Evolutionary conservation across 148 eudicot species (phyloP).

Genomic region (Amaranthus cruentus): DNA sequence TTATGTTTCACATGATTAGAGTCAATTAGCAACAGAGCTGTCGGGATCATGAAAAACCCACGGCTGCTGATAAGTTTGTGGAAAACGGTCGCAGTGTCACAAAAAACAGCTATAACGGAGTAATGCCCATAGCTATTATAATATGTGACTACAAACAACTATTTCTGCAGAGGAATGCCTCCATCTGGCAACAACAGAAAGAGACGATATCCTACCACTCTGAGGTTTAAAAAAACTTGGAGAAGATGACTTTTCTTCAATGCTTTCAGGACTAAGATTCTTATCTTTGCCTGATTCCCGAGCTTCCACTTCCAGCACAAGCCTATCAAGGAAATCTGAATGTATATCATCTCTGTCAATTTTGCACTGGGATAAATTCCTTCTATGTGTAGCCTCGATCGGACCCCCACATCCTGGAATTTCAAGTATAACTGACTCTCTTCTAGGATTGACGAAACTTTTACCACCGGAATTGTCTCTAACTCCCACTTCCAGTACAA

Average conservation of each 20-base stretch:
- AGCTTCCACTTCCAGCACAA: slow-evolving; percentile 31
- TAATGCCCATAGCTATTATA: no score
- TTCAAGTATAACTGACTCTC: no score
- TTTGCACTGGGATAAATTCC: slow-evolving; percentile 38
- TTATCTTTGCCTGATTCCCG: slow-evolving; percentile 40
- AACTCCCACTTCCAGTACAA: slow-evolving; percentile 28
- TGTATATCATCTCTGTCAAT: slow-evolving; percentile 35
- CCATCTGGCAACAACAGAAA: not conserved
- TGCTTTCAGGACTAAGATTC: slow-evolving; percentile 31
- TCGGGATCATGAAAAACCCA: not conserved
- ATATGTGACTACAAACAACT: no score
- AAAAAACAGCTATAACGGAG: no score
- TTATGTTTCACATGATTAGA: slow-evolving; percentile 1
- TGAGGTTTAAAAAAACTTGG: slow-evolving; percentile 31
- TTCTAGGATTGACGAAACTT: no score
- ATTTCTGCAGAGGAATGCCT: no score
- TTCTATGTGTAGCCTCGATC: no score
- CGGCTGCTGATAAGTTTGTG: no score
- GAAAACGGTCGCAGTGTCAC: no score
- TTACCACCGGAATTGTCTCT: no score
- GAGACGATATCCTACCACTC: slow-evolving; percentile 32
- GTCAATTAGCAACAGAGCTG: slow-evolving; percentile 7
- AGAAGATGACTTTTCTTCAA: slow-evolving; percentile 31
- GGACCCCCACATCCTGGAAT: no score
- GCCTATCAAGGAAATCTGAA: slow-evolving; percentile 31